Evolutionary conservation across 352 stramenopile genomes (phyloP).

Genomic region (Globisporangium lucens): DNA sequence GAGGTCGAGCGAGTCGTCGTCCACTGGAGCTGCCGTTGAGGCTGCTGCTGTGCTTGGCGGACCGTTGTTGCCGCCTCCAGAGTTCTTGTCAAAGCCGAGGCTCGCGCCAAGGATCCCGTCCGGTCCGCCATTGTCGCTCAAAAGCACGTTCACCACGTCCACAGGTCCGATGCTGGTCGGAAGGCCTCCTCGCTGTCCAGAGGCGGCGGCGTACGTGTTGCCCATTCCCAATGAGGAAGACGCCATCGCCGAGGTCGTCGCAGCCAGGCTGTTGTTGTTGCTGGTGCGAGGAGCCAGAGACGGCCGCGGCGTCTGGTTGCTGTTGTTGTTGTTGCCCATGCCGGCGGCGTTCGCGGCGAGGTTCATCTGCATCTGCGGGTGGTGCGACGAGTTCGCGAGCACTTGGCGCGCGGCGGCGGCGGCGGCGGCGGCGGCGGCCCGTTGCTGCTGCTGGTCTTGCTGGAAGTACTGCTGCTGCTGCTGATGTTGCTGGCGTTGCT

Average conservation of each 20-base stretch:
- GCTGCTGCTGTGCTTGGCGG: neutral
- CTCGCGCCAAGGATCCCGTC: slow-evolving; percentile 1
- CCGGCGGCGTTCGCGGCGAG: slow-evolving; percentile 2
- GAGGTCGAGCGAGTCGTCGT: slow-evolving; percentile 62
- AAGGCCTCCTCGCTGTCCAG: slow-evolving; percentile 4
- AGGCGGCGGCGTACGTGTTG: slow-evolving; percentile 4
- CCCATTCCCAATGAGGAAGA: slow-evolving; percentile 10
- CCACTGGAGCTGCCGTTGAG: slow-evolving; percentile 8
- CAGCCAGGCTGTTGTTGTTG: neutral
- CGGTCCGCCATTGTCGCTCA: slow-evolving; percentile 2
- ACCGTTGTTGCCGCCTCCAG: neutral
- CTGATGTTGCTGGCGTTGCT: slow-evolving; percentile 21
- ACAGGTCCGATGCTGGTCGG: slow-evolving; percentile 3
- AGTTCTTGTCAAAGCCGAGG: slow-evolving; percentile 18
- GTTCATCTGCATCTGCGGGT: slow-evolving; percentile 19
- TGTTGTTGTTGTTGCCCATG: slow-evolving; percentile 8
- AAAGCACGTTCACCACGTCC: slow-evolving; percentile 10
- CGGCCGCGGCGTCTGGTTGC: slow-evolving; percentile 15
- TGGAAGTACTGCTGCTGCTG: slow-evolving; percentile 18
- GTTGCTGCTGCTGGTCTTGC: slow-evolving; percentile 22
- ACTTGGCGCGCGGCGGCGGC: slow-evolving; percentile 13
- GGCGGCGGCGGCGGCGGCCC: neutral
- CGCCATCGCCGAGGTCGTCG: slow-evolving; percentile 6
- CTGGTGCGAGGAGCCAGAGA: slow-evolving; percentile 15
- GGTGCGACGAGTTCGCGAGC: slow-evolving; percentile 14